Conservation (phyloP, 1,139 yeast genomes). For the Suzukiozyma palmioleophila region DNA sequence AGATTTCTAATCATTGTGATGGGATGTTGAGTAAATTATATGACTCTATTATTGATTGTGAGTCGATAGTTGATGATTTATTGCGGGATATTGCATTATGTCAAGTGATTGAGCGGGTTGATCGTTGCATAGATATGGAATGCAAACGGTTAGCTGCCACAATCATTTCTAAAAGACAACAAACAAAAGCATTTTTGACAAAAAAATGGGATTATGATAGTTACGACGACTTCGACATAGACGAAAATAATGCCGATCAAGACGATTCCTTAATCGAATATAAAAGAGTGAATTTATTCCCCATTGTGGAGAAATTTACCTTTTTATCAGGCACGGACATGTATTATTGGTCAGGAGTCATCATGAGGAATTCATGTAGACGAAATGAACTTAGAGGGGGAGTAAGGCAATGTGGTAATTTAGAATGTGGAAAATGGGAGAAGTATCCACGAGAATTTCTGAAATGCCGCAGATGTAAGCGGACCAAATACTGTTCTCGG, state of each 20-base stretch:
- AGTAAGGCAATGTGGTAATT: conserved; percentile 90
- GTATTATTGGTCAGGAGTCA: conserved; percentile 96
- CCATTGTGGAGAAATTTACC: conserved; percentile 88
- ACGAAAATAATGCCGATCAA: conserved; percentile 42
- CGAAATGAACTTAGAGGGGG: conserved; percentile 86
- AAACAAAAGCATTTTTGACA: conserved; percentile 27
- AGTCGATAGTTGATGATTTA: conserved; percentile 29
- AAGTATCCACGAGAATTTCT: conserved; percentile 85
- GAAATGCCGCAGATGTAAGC: conserved; percentile 88
- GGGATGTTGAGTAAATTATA: conserved; percentile 22
- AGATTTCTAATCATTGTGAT: background rate
- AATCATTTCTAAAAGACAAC: conserved; percentile 30
- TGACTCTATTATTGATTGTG: conserved; percentile 33
- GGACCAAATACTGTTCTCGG: conserved; percentile 91
- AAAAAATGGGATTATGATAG: conserved; percentile 52
- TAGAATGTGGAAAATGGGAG: conserved; percentile 97
- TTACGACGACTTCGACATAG: conserved; percentile 52
- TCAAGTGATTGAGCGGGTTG: conserved; percentile 30
- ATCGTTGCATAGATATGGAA: conserved; percentile 30
- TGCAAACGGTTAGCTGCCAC: conserved; percentile 27
- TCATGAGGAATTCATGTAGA: conserved; percentile 92
- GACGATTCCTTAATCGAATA: conserved; percentile 50
- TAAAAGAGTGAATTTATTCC: conserved; percentile 69
- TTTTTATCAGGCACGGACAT: conserved; percentile 69
- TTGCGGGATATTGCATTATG: conserved; percentile 42